phyloP scores from a whole-genome alignment of 257 asterid species.

The Plantago ovata region DNA sequence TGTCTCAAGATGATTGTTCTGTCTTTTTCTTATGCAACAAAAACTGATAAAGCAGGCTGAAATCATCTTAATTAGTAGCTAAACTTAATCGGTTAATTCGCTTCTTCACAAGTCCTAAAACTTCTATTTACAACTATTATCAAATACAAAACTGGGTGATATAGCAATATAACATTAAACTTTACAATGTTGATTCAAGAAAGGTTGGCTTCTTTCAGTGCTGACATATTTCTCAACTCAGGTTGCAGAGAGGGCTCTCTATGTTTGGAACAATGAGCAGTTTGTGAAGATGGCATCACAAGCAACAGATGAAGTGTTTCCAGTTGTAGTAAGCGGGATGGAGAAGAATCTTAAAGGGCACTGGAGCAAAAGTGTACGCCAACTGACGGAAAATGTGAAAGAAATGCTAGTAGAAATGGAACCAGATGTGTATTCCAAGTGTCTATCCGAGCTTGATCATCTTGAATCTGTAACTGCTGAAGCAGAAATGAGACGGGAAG shows the following conservation, averaged over 20 bases:
- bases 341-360: constrained; percentile 64
- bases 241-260: constrained; percentile 88
- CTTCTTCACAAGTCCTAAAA: too few species aligned
- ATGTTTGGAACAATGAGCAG: constrained; percentile 80
- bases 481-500: constrained; percentile 41
- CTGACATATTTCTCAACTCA: constrained; percentile 17
- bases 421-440: constrained; percentile 49
- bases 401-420: constrained; percentile 70
- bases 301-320: constrained; percentile 51
- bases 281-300: constrained; percentile 72
- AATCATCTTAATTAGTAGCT: too few species aligned
- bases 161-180: too few species aligned
- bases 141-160: too few species aligned
- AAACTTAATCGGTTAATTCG: too few species aligned
- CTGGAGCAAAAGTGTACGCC: constrained; percentile 66
- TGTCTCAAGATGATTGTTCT: not conserved
- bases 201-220: not conserved
- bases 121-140: too few species aligned
- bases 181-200: not conserved
- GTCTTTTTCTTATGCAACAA: not conserved
- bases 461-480: constrained; percentile 24
- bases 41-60: too few species aligned
- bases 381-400: constrained; percentile 64
- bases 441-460: constrained; percentile 43
- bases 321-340: constrained; percentile 57